Base-by-base conservation (phyloP, 176 grass and related monocot genomes). In the Carex littledalei region DNA sequence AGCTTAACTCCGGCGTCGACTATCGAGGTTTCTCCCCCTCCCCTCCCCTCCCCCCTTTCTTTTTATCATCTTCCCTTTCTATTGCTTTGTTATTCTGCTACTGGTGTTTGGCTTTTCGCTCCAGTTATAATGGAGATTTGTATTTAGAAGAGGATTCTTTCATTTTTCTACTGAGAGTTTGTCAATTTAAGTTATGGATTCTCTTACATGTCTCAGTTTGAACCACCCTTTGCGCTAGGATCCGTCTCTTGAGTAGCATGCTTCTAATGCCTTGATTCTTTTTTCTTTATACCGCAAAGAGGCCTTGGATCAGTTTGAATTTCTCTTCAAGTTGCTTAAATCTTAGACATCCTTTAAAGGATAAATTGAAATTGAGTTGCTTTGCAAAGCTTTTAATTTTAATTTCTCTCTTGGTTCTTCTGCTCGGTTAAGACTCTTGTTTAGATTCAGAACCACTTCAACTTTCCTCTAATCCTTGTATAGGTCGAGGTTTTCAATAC, bases 1-100 rank as follows among this genome's bases (percentile, higher is more conserved):
- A 95, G 90, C 96, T 98, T 69, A 98, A 98, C 84, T 98, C 91
- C 0, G 93, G 90, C 52, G 96, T 98, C 79, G 96, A 98, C 67
- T 98, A 98, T 83, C 78, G 96, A 94, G 96, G 96, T 98, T 78
- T 54, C 0, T 14, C 9, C 13, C 47, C 9, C 80, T 13, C 1
- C 26, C 9, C 80, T 13, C 1, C 26, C 26, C 9, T 21, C 83
- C 18, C 6, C 9, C 4, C 1, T n/a, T 26, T 43, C 35, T 54
- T 47, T 20, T 49, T 15, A 52, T 64, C 67, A 43, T 43, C 7
- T 6, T 86, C 62, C 6, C 54, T 80, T 10, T 5, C n/a, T 54
- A 61, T 64, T 50, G 70, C 45, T 53, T 41, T 26, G 21, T 41
- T 0, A 31, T 35, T 62, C 32, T n/a, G 10, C 16, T 55, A 3